Conservation (phyloP, 2,329 filamentous ascomycete species). For the Hypoxylon sp. region DNA sequence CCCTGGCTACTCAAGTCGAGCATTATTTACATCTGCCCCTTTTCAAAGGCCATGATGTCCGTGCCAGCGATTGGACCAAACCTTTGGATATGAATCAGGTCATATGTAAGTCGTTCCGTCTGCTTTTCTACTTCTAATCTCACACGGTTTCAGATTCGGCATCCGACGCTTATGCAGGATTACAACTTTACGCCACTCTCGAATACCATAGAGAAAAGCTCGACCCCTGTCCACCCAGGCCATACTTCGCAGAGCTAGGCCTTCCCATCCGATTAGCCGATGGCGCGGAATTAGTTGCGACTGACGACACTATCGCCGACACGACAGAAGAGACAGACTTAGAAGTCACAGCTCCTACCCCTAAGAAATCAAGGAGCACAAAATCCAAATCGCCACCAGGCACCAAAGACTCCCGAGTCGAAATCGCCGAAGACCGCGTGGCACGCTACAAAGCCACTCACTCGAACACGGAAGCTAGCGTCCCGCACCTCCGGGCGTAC, state of each 20-base stretch:
- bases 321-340: slow-evolving; percentile 40
- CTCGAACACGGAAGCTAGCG: slow-evolving; percentile 20
- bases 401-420: slow-evolving; percentile 53
- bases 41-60: slow-evolving; percentile 74
- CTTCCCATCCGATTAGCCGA: slow-evolving; percentile 67
- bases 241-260: slow-evolving; percentile 72
- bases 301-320: slow-evolving; percentile 45
- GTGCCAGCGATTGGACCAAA: slow-evolving; percentile 78
- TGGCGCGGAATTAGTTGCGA: slow-evolving; percentile 46
- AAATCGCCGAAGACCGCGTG: slow-evolving; percentile 53
- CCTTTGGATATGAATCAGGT: slow-evolving; percentile 71
- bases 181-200: slow-evolving; percentile 76
- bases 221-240: slow-evolving; percentile 74
- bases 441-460: slow-evolving; percentile 49
- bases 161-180: slow-evolving; percentile 81
- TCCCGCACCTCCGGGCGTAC: slow-evolving; percentile 63
- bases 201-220: slow-evolving; percentile 73
- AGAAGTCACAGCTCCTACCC: slow-evolving; percentile 1
- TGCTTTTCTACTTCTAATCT: slow-evolving; percentile 29
- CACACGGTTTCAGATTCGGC: slow-evolving; percentile 68
- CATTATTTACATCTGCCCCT: slow-evolving; percentile 77
- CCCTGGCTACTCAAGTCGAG: slow-evolving; percentile 73
- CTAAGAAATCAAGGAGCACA: neutral
- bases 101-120: slow-evolving; percentile 63
- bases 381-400: slow-evolving; percentile 9